Base-by-base conservation (phyloP, 1,284 basidiomycete genomes). In the Vanrija sp. region DNA sequence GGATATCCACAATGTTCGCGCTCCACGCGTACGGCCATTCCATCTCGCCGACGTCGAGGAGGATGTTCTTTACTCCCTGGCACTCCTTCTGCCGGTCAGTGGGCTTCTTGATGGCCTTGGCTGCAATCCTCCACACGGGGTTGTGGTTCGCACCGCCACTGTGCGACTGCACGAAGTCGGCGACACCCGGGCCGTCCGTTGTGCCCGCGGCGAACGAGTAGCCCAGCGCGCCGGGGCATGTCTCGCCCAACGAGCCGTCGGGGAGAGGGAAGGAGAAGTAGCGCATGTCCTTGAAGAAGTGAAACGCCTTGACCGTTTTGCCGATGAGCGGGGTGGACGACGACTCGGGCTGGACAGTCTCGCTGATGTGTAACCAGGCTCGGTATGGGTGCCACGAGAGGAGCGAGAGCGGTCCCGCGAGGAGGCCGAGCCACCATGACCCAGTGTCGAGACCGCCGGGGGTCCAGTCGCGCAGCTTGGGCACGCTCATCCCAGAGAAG, bases 1-100 rank as follows among this genome's bases (percentile, higher is more conserved):
- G 54, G 21, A 53, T 43, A 34, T 60, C 54, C 45, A 60, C 51
- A 19, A 51, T 52, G 44, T 56, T 60, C 6, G 58, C 44, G 1
- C 28, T 29, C 58, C 58, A 60, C n/a, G 51, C 28, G 45, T 50
- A 60, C 34, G 54, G 58, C 15, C 38, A 19, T 18, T 47, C 47
- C 43, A 60, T 55, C 48, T 60, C 58, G 34, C 58, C 54, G 3
- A 53, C 38, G 45, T 60, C 58, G 19, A 56, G 28, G 25, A 60
- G 58, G 42, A 60, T 56, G 14, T 49, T 51, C 49, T 60, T 60
- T 6, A 7, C 19, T 10, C 58, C 58, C 21, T 60, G 58, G 49
- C 58, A 60, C 38, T 29, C 38, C 48, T 53, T 56, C 38, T 60
- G 58, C 18, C 16, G 7, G 6, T 29, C 34, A 0, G 26, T 38